Evolutionary conservation across 768 basidiomycete genomes (phyloP).

Genomic region (Pisolithus microcarpus): DNA sequence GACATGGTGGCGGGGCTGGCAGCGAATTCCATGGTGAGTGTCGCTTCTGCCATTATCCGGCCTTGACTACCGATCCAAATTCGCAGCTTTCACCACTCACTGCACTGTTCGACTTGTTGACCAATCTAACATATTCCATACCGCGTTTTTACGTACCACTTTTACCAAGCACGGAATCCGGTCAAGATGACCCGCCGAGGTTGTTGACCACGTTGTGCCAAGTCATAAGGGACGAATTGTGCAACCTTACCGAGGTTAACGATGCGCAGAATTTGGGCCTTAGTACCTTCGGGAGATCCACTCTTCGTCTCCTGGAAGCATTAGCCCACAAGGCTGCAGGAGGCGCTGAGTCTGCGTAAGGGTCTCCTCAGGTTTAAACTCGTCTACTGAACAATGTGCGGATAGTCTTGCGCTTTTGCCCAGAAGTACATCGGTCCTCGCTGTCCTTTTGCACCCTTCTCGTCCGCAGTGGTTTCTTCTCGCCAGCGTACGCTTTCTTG

Average conservation of each 20-base stretch:
- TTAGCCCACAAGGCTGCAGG: slow-evolving; percentile 43
- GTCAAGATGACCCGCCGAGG: slow-evolving; percentile 20
- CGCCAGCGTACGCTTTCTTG: slow-evolving; percentile 42
- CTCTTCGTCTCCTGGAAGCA: slow-evolving; percentile 45
- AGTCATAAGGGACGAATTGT: slow-evolving; percentile 35
- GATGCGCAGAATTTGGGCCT: slow-evolving; percentile 19
- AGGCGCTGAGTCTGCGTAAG: slow-evolving; percentile 33
- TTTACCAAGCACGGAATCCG: slow-evolving; percentile 23
- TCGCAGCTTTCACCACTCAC: slow-evolving; percentile 39
- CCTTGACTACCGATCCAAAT: slow-evolving; percentile 5
- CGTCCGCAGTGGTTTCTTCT: slow-evolving; percentile 49
- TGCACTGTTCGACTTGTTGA: slow-evolving; percentile 48
- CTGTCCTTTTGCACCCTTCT: slow-evolving; percentile 40
- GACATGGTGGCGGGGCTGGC: slow-evolving; percentile 35
- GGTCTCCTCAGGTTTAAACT: neutral
- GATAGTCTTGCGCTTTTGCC: slow-evolving; percentile 35
- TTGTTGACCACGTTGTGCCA: slow-evolving; percentile 36
- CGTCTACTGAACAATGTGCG: neutral
- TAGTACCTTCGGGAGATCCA: slow-evolving; percentile 33
- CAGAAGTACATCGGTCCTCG: slow-evolving; percentile 35
- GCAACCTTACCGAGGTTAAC: slow-evolving; percentile 27
- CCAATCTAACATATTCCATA: slow-evolving; percentile 38
- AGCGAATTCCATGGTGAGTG: slow-evolving; percentile 35
- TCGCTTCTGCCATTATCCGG: neutral
- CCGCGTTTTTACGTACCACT: slow-evolving; percentile 40